phyloP scores from a whole-genome alignment of 495 filamentous ascomycete species.

The Staphylotrichum tortipilum region DNA sequence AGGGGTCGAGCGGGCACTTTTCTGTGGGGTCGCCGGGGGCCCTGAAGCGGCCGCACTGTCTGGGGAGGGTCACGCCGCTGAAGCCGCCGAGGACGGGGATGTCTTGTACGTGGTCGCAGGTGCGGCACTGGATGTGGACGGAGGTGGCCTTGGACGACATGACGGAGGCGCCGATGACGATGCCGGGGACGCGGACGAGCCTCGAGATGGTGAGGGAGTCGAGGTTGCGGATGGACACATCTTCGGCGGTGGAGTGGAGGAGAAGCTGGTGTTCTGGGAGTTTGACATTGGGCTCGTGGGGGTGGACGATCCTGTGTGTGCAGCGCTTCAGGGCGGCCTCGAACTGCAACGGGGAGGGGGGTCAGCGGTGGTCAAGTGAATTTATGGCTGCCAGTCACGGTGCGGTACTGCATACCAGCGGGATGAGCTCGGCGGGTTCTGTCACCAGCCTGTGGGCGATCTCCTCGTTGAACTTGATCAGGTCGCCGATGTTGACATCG shows the following conservation, averaged over 20 bases:
- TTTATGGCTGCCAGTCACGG: too few species aligned
- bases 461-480: constrained; percentile 96
- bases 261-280: constrained; percentile 92
- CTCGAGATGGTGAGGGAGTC: constrained; percentile 89
- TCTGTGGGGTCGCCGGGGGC: constrained; percentile 49
- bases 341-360: constrained; percentile 72
- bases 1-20: constrained; percentile 87
- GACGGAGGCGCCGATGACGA: constrained; percentile 94
- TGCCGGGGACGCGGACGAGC: constrained; percentile 92
- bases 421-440: constrained; percentile 88
- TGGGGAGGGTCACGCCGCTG: constrained; percentile 71
- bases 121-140: constrained; percentile 81
- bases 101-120: constrained; percentile 65
- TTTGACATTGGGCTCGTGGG: constrained; percentile 56
- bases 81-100: constrained; percentile 76
- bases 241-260: constrained; percentile 81
- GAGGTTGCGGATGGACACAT: constrained; percentile 88
- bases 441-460: constrained; percentile 83
- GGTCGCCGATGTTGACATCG: constrained; percentile 91
- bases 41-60: constrained; percentile 58
- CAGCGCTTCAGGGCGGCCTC: constrained; percentile 83
- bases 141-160: constrained; percentile 90
- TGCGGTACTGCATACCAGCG: constrained; percentile 73
- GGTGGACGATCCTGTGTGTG: constrained; percentile 81
- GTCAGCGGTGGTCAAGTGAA: too few species aligned